A percentile compares a stretch with the other conserved stretches of the same genome.
Conservation (phyloP, 2,329 filamentous ascomycete genomes). For the Aspergillus viridinutans region DNA sequence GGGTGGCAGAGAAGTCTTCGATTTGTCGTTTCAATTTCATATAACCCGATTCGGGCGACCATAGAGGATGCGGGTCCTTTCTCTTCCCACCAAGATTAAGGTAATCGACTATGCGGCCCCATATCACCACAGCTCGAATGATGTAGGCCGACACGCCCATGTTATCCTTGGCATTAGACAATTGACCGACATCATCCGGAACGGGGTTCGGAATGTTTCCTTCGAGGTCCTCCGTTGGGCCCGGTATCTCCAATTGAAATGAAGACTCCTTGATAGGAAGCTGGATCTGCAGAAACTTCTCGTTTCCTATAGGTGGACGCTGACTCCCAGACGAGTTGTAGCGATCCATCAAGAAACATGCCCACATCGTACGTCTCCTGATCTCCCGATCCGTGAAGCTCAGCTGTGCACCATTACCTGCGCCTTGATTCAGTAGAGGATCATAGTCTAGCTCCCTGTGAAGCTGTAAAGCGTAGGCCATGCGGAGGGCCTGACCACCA, state of each 20-base stretch:
- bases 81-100: slow-evolving; percentile 86
- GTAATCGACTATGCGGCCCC: slow-evolving; percentile 86
- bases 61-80: slow-evolving; percentile 70
- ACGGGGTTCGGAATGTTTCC: slow-evolving; percentile 64
- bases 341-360: slow-evolving; percentile 93
- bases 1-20: slow-evolving; percentile 62
- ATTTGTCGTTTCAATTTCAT: slow-evolving; percentile 65
- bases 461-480: slow-evolving; percentile 93
- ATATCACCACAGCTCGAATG: slow-evolving; percentile 77
- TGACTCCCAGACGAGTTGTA: slow-evolving; percentile 96
- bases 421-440: slow-evolving; percentile 59
- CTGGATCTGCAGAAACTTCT: slow-evolving; percentile 84
- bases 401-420: slow-evolving; percentile 56
- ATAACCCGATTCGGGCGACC: slow-evolving; percentile 77
- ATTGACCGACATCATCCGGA: slow-evolving; percentile 59
- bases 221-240: slow-evolving; percentile 76
- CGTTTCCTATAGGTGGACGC: slow-evolving; percentile 82
- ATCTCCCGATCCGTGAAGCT: slow-evolving; percentile 95
- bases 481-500: slow-evolving; percentile 88
- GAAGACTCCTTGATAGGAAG: slow-evolving; percentile 85
- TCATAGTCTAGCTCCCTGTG: slow-evolving; percentile 88
- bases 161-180: slow-evolving; percentile 67
- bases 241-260: slow-evolving; percentile 87
- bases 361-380: slow-evolving; percentile 92
- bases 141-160: slow-evolving; percentile 95